A percentile compares a stretch with the other conserved stretches of the same genome.
Evolutionary conservation across 1,284 basidiomycete genomes (phyloP).

Genomic region (Tylopilus sp.): DNA sequence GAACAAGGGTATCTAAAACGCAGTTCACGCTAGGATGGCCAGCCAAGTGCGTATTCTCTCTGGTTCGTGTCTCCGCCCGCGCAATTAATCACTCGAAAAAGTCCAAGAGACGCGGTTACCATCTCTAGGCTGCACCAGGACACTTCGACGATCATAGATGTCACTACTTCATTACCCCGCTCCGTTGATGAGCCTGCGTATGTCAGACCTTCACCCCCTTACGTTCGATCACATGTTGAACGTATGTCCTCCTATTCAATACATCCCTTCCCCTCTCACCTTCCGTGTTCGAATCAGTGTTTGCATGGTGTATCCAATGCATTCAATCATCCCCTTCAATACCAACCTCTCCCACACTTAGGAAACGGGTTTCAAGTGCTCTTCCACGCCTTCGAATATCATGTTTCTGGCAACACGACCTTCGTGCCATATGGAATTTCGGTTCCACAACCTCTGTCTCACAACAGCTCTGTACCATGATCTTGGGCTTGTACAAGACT

Average conservation of each 20-base stretch:
- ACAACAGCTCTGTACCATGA: slow-evolving; percentile 78
- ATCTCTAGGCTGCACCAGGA: slow-evolving; percentile 84
- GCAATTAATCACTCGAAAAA: slow-evolving; percentile 34
- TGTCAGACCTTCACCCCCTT: slow-evolving; percentile 89
- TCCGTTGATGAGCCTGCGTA: slow-evolving; percentile 90
- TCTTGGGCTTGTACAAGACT: slow-evolving; percentile 72
- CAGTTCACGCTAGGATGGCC: slow-evolving; percentile 95
- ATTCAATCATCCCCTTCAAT: slow-evolving; percentile 42
- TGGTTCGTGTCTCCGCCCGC: not conserved
- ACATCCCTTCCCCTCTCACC: slow-evolving; percentile 13
- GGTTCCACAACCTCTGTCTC: slow-evolving; percentile 52
- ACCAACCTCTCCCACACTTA: slow-evolving; percentile 31
- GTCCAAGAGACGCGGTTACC: slow-evolving; percentile 88
- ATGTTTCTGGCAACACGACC: slow-evolving; percentile 94
- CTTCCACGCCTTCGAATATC: slow-evolving; percentile 65
- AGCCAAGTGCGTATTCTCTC: slow-evolving; percentile 65
- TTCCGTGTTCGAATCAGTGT: slow-evolving; percentile 47
- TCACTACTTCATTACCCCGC: slow-evolving; percentile 92
- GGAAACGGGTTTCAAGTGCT: slow-evolving; percentile 30
- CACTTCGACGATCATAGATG: slow-evolving; percentile 79
- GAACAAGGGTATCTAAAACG: slow-evolving; percentile 82
- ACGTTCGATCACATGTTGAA: slow-evolving; percentile 86
- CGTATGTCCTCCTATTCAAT: slow-evolving; percentile 42
- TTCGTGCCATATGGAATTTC: slow-evolving; percentile 84
- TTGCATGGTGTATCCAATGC: slow-evolving; percentile 89